Conservation (phyloP, 2,329 filamentous ascomycete species). For the Paraphoma sp. region DNA sequence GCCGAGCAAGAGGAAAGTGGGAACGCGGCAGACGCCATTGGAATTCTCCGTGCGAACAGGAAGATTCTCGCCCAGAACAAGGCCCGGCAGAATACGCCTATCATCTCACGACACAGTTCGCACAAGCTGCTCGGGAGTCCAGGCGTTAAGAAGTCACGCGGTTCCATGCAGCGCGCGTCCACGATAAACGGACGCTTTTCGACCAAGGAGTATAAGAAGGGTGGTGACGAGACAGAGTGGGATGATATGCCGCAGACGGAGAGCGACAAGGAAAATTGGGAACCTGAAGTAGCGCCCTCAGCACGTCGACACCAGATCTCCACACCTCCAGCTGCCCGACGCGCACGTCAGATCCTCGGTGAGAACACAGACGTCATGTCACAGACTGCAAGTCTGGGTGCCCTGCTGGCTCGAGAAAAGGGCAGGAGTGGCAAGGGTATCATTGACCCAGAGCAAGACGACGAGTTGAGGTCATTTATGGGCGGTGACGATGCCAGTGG, state of each 20-base stretch:
- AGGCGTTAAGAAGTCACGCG: slow-evolving; percentile 45
- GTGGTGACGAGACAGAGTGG: slow-evolving; percentile 44
- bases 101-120: slow-evolving; percentile 35
- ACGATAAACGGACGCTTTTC: slow-evolving; percentile 46
- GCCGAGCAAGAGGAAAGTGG: slow-evolving; percentile 81
- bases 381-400: slow-evolving; percentile 46
- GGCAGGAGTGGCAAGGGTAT: slow-evolving; percentile 36
- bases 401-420: slow-evolving; percentile 43
- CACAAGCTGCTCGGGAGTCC: slow-evolving; percentile 37
- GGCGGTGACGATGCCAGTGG: slow-evolving; percentile 63
- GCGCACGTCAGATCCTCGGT: slow-evolving; percentile 52
- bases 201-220: slow-evolving; percentile 31
- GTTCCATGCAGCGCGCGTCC: slow-evolving; percentile 43
- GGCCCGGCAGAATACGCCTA: slow-evolving; percentile 69
- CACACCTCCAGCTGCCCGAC: slow-evolving; percentile 42
- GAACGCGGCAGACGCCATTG: slow-evolving; percentile 82
- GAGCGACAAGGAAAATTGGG: slow-evolving; percentile 96
- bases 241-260: slow-evolving; percentile 67
- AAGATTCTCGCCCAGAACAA: slow-evolving; percentile 60
- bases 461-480: slow-evolving; percentile 79
- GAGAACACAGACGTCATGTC: slow-evolving; percentile 54
- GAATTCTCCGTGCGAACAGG: slow-evolving; percentile 74
- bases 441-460: slow-evolving; percentile 58
- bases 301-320: slow-evolving; percentile 36
- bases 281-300: slow-evolving; percentile 50